phyloP scores from a whole-genome alignment of 1,139 yeast species.

The Kodamaea alishanica region DNA sequence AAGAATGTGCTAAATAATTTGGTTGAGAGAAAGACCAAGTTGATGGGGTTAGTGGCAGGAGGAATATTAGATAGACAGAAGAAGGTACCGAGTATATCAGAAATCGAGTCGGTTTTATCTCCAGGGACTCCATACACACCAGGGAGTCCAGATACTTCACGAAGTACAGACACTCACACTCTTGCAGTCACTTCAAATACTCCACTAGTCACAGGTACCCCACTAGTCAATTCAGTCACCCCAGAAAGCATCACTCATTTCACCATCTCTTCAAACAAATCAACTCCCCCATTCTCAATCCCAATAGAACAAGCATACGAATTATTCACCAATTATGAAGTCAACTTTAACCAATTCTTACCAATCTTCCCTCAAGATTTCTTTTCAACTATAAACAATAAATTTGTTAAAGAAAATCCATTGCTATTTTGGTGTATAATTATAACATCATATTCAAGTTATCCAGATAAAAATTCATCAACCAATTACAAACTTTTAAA shows the following conservation, averaged over 20 bases:
- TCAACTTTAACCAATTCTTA: constrained; percentile 32
- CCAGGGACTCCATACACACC: no score
- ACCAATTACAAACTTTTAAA: constrained; percentile 24
- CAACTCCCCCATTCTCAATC: constrained; percentile 21
- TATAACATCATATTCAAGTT: constrained; percentile 31
- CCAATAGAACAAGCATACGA: constrained; percentile 27
- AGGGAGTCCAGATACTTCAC: not conserved
- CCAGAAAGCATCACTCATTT: constrained; percentile 6
- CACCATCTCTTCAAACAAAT: constrained; percentile 16
- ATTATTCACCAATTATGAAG: constrained; percentile 30
- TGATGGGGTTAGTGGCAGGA: constrained; percentile 23
- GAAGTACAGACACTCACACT: not conserved
- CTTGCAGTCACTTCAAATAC: not conserved
- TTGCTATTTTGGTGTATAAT: constrained; percentile 44
- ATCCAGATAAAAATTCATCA: constrained; percentile 15
- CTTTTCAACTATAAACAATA: constrained; percentile 23
- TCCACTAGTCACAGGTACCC: not conserved
- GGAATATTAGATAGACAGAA: constrained; percentile 8
- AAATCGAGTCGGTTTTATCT: no score
- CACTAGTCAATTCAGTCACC: not conserved
- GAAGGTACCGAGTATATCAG: no score
- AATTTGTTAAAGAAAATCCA: constrained; percentile 29
- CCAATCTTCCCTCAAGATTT: constrained; percentile 43
- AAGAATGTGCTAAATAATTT: constrained; percentile 25
- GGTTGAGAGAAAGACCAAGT: constrained; percentile 23